A percentile compares a stretch with the other conserved stretches of the same genome.
phyloP scores from a whole-genome alignment of 805 yeast species.

The Monosporozyma solicola region DNA sequence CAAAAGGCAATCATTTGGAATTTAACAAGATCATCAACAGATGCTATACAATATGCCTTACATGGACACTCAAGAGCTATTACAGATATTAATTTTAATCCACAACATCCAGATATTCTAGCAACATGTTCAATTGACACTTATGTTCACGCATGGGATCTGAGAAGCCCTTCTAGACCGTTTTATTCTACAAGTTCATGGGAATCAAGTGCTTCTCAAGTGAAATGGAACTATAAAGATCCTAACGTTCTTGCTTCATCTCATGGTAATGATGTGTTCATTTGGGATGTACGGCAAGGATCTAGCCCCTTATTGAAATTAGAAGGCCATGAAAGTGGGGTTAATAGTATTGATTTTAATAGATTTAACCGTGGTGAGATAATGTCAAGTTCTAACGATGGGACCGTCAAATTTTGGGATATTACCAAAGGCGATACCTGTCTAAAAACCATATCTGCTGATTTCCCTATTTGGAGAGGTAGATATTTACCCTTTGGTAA shows the following conservation, averaged over 20 bases:
- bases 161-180: conserved; percentile 70
- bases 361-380: conserved; percentile 49
- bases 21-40: conserved; percentile 53
- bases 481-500: conserved; percentile 82
- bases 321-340: conserved; percentile 72
- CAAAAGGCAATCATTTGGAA: conserved; percentile 97
- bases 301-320: conserved; percentile 62
- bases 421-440: conserved; percentile 41
- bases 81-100: conserved; percentile 91
- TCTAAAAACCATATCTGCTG: conserved; percentile 52
- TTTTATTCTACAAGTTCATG: conserved; percentile 81
- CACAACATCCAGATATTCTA: conserved; percentile 70
- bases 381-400: conserved; percentile 80
- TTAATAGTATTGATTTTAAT: conserved; percentile 84
- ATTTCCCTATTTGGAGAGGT: conserved; percentile 84
- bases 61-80: conserved; percentile 92
- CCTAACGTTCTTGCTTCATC: conserved; percentile 74
- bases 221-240: conserved; percentile 80
- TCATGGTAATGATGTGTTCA: conserved; percentile 68
- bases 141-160: conserved; percentile 81
- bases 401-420: conserved; percentile 78
- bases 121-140: conserved; percentile 95
- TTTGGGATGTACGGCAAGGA: conserved; percentile 88
- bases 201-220: conserved; percentile 91
- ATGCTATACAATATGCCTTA: conserved; percentile 77